Conservation (phyloP, 2,329 filamentous ascomycete species). For the Xylariaceae sp. region DNA sequence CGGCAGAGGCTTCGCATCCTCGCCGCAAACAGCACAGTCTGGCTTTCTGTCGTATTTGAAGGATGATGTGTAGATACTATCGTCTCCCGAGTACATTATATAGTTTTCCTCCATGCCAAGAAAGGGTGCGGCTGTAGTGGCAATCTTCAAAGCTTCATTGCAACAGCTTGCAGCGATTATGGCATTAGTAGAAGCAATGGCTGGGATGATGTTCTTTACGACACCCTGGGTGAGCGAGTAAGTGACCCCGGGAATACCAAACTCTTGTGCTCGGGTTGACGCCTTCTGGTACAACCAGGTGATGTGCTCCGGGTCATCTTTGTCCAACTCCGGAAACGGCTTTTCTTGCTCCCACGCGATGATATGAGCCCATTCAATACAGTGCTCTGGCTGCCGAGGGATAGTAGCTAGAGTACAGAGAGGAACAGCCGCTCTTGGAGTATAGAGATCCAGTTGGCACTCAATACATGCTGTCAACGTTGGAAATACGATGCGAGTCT, state of each 20-base stretch:
- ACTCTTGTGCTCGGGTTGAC: conserved; percentile 73
- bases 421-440: conserved; percentile 91
- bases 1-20: conserved; percentile 67
- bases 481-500: conserved; percentile 85
- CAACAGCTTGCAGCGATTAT: conserved; percentile 94
- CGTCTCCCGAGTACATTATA: conserved; percentile 99
- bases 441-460: conserved; percentile 97
- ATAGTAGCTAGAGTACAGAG: conserved; percentile 96
- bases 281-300: conserved; percentile 93
- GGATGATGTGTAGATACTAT: conserved; percentile 93
- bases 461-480: conserved; percentile 95
- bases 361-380: conserved; percentile 97
- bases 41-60: conserved; percentile 92
- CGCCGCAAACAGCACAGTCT: conserved; percentile 92
- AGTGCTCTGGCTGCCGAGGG: conserved; percentile 93
- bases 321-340: conserved; percentile 81
- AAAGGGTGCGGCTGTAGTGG: conserved; percentile 72
- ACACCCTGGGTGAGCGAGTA: conserved; percentile 96
- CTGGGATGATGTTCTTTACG: conserved; percentile 98
- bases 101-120: conserved; percentile 80
- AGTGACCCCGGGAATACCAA: conserved; percentile 85
- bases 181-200: conserved; percentile 95
- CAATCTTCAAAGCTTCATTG: conserved; percentile 94
- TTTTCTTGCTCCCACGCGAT: conserved; percentile 92
- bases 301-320: conserved; percentile 93